Evolutionary conservation across 2,329 filamentous ascomycete genomes (phyloP).

Genomic region (Cladophialophora carrionii): DNA sequence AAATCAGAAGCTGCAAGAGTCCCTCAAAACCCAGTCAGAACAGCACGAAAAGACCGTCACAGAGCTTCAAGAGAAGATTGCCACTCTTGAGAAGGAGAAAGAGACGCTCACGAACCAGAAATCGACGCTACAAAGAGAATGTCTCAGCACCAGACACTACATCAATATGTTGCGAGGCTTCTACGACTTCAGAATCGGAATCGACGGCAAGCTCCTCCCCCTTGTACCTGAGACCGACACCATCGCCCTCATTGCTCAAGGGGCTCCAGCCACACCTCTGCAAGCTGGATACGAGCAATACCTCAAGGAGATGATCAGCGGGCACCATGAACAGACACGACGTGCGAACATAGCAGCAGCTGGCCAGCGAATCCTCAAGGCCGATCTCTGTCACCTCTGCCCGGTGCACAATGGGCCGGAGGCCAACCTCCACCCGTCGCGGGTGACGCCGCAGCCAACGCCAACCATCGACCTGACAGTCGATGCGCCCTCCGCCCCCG

Average conservation of each 20-base stretch:
- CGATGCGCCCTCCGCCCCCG: not conserved
- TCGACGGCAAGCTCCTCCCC: conserved; percentile 17
- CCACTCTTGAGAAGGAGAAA: not conserved
- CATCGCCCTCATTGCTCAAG: not conserved
- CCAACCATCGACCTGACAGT: not conserved
- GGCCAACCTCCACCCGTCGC: not conserved
- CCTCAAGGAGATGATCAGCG: not conserved
- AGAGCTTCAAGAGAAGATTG: not conserved
- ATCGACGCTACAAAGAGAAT: not conserved
- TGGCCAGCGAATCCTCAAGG: not conserved
- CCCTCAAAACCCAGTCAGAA: not conserved
- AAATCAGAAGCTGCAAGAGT: conserved; percentile 1
- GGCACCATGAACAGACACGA: not conserved
- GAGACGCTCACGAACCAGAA: not conserved
- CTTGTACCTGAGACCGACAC: conserved; percentile 9
- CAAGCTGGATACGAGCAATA: not conserved
- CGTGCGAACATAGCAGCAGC: not conserved
- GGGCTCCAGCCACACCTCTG: not conserved
- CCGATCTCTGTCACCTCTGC: not conserved
- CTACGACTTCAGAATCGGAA: conserved; percentile 14
- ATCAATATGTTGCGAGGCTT: conserved; percentile 16
- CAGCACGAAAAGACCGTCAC: not conserved
- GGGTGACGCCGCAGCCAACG: not conserved
- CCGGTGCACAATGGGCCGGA: not conserved
- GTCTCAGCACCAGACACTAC: not conserved